Base-by-base conservation (phyloP, 139 green algal genomes). In the Diplosphaera chodatii region DNA sequence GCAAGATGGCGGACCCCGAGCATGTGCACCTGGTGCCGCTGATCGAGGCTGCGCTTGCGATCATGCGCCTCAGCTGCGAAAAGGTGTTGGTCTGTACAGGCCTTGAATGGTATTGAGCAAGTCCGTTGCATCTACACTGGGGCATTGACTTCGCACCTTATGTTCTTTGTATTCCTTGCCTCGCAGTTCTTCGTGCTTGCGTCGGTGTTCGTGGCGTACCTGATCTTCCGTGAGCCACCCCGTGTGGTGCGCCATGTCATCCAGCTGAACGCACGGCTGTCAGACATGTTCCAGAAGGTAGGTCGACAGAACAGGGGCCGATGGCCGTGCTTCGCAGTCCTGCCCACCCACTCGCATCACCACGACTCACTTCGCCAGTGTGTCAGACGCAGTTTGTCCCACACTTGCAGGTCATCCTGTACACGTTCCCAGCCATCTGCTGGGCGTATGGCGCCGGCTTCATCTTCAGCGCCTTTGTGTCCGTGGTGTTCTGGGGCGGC, bases 61-160 rank as follows among this genome's bases (percentile, higher is more conserved):
- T 94, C 63, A 95, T 96, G 90, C 83, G 90, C 67, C 86, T 96
- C 10, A 85, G 76, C 34, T 93, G 87, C 73, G 90, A 96, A 74
- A 87, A 87, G 48, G 48, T 59, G 48, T n/a, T n/a, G n/a, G n/a
- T n/a, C n/a, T n/a, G n/a, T n/a, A n/a, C n/a, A n/a, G n/a, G n/a
- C n/a, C n/a, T n/a, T n/a, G n/a, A n/a, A n/a, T n/a, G n/a, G n/a
- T n/a, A n/a, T n/a, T n/a, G n/a, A n/a, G n/a, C n/a, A n/a, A n/a
- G n/a, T n/a, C n/a, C n/a, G n/a, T n/a, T n/a, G n/a, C n/a, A n/a
- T n/a, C n/a, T n/a, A n/a, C n/a, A n/a, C n/a, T n/a, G n/a, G n/a
- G n/a, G n/a, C n/a, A n/a, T n/a, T n/a, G n/a, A n/a, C n/a, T n/a
- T n/a, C n/a, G n/a, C n/a, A n/a, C n/a, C n/a, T n/a, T n/a, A n/a